Evolutionary conservation across 2,329 filamentous ascomycete genomes (phyloP), one percentile per base, ranked within the genome.

Genomic region (Penicillium sp.): DNA sequence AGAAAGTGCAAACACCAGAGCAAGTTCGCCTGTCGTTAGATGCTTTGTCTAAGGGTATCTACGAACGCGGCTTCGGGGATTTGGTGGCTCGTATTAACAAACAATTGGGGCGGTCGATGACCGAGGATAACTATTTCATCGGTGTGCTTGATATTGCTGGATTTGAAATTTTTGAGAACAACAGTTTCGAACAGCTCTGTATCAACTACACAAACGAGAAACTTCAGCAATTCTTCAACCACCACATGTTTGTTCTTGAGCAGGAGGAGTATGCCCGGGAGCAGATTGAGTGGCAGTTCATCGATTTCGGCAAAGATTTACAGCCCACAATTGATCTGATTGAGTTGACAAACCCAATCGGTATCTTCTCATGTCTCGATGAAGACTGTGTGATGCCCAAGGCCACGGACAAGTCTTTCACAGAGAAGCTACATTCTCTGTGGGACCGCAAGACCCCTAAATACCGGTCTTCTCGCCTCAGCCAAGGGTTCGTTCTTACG

Each of bases 161-260:
- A 59, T 99, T 99, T 75, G 95, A 99, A 72, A 99, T 99, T 58
- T 99, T 99, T 68, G 93, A 99, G 67, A 86, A 91, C 69, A 99
- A 99, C 80, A 97, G 93, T 80, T 99, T 99, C 69, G 95, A 99
- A 74, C 95, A 99, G 75, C 84, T 99, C 6, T 99, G 95, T 80
- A 99, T 99, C 83, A 99, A 99, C 77, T 99, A 99, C 77, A 98
- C 96, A 60, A 99, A 99, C 77, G 95, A 99, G 75, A 99, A 97
- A 75, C 85, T 99, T 7, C 95, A 99, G 71, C 95, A 99, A 67
- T 99, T 99, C 75, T 99, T 99, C 84, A 99, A 99, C 69, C 95
- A 99, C 72, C 96, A 99, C 80, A 99, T 99, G 95, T 99, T 99
- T 71, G 95, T 99, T 10, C 82, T 99, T 8, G 95, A 99, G 73